Evolutionary conservation across 2,329 filamentous ascomycete genomes (phyloP), one percentile per base, ranked within the genome.

Genomic region (Trichoderma semiorbis): DNA sequence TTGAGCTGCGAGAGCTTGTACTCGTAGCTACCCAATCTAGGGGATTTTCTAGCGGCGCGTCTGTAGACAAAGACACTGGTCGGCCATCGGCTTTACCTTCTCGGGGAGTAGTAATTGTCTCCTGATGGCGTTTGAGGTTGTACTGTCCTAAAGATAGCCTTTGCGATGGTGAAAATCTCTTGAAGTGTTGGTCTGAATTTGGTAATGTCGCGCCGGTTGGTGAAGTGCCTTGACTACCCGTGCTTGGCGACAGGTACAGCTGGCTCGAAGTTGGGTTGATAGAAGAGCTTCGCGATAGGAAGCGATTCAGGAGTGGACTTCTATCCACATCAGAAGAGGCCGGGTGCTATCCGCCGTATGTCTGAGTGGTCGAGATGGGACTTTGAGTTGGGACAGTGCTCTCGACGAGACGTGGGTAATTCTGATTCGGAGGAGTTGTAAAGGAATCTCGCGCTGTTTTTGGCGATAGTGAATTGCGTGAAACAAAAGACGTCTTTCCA

Each of bases 261-360:
- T 62, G 66, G 28, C 6, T 43, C 4, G 66, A 21, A 8, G n/a
- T 18, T 61, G 67, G 67, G 8, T 69, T 69, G 39, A 16, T 62
- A 3, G 67, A 69, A 28, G 39, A 53, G 21, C 67, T 69, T 43
- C 67, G 57, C 30, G 57, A 69, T 4, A 64, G 32, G 34, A 65
- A 60, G 36, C 61, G 69, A 16, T 63, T 60, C n/a, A 71, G 18
- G 4, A 65, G 62, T 8, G 69, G 69, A 26, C 61, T 71, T 50
- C 62, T 66, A 50, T 71, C 62, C 62, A 66, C 50, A 39, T 71
- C 69, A 58, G 62, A 71, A 26, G 62, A 63, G 11, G 69, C 69
- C 24, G 69, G 69, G 21, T 71, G 69, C 69, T 71, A 71, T 66
- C 69, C 69, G 26, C 69, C 69, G 62, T 71, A 65, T 36, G 57